These are phyloP conservation scores for Trichoderma sp. DNA, from an alignment of 2,329 filamentous ascomycete species.

Conservation along the genomic window DNA sequence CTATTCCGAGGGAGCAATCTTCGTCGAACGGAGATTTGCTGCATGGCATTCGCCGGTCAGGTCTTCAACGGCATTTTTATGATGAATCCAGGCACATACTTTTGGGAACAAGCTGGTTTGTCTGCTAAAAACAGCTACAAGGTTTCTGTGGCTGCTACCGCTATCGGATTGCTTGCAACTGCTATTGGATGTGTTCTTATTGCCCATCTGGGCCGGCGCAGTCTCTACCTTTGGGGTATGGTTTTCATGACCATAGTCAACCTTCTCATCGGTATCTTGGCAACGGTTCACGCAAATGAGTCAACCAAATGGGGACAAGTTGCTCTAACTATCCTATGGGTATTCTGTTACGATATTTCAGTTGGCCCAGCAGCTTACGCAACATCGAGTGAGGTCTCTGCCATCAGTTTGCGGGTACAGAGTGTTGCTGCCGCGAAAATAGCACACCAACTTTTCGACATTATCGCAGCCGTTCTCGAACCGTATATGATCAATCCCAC, in stretches of 20 bases:
- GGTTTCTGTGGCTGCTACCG: slow-evolving; percentile 8
- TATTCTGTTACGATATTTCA: slow-evolving; percentile 43
- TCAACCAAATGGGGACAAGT: slow-evolving; percentile 41
- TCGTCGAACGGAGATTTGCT: slow-evolving; percentile 50
- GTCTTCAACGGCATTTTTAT: slow-evolving; percentile 11
- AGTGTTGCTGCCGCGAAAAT: slow-evolving; percentile 51
- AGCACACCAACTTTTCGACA: slow-evolving; percentile 44
- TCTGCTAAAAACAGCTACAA: slow-evolving; percentile 13
- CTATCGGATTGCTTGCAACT: slow-evolving; percentile 35
- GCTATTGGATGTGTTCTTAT: slow-evolving; percentile 41
- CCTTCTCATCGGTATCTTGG: slow-evolving; percentile 38
- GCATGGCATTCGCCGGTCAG: slow-evolving; percentile 5
- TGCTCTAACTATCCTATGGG: slow-evolving; percentile 48
- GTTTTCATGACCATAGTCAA: slow-evolving; percentile 33
- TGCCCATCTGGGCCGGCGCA: slow-evolving; percentile 43
- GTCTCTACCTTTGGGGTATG: slow-evolving; percentile 44
- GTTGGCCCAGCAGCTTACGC: slow-evolving; percentile 54
- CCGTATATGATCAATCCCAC: slow-evolving; percentile 43
- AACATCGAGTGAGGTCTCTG: slow-evolving; percentile 51
- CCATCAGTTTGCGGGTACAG: slow-evolving; percentile 52
- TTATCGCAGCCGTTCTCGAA: slow-evolving; percentile 44
- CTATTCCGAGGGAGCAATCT: slow-evolving; percentile 44
- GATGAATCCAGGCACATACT: slow-evolving; percentile 15
- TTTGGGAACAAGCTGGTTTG: slow-evolving; percentile 12
- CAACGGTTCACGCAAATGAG: slow-evolving; percentile 41